A percentile compares a stretch with the other conserved stretches of the same genome.
phyloP scores from a whole-genome alignment of 2,329 filamentous ascomycete species.

The Diplodia intermedia region DNA sequence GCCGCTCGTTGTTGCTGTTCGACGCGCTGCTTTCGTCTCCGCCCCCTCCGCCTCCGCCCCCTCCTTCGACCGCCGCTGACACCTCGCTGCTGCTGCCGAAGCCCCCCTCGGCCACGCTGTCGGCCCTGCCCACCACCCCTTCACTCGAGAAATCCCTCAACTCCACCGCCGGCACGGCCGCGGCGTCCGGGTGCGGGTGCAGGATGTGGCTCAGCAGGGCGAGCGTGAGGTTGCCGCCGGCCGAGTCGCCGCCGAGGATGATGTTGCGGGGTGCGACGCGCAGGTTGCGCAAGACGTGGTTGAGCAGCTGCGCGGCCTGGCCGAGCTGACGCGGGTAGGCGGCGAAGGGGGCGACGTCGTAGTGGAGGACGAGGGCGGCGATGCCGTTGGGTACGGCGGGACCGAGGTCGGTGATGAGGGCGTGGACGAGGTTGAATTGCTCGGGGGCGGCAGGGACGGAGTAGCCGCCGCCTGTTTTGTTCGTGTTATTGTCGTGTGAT shows the following conservation, averaged over 20 bases:
- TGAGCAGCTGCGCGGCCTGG: slow-evolving; percentile 37
- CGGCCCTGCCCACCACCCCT: no score
- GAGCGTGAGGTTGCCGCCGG: slow-evolving; percentile 38
- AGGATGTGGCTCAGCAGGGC: slow-evolving; percentile 40
- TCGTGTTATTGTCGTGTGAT: background rate
- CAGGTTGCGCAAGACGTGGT: slow-evolving; percentile 35
- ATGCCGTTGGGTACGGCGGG: background rate
- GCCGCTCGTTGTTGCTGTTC: background rate
- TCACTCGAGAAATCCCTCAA: background rate
- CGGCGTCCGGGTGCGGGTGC: slow-evolving; percentile 37
- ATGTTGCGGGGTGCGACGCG: background rate
- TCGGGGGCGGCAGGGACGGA: slow-evolving; percentile 2
- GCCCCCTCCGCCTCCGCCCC: no score
- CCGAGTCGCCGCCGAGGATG: slow-evolving; percentile 36
- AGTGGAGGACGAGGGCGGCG: slow-evolving; percentile 39
- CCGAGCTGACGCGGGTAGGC: slow-evolving; percentile 38
- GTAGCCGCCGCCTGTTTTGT: slow-evolving; percentile 27
- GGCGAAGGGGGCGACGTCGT: slow-evolving; percentile 39
- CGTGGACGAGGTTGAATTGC: slow-evolving; percentile 23
- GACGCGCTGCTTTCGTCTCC: no score
- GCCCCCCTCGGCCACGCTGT: background rate
- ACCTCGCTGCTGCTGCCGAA: no score
- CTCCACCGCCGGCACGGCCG: slow-evolving; percentile 19
- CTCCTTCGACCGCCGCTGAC: background rate
- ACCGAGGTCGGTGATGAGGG: slow-evolving; percentile 9